A percentile compares a stretch with the other conserved stretches of the same genome.
These are phyloP conservation scores for Daldinia childiae DNA, from an alignment of 495 filamentous ascomycete species.

Conservation along the genomic window DNA sequence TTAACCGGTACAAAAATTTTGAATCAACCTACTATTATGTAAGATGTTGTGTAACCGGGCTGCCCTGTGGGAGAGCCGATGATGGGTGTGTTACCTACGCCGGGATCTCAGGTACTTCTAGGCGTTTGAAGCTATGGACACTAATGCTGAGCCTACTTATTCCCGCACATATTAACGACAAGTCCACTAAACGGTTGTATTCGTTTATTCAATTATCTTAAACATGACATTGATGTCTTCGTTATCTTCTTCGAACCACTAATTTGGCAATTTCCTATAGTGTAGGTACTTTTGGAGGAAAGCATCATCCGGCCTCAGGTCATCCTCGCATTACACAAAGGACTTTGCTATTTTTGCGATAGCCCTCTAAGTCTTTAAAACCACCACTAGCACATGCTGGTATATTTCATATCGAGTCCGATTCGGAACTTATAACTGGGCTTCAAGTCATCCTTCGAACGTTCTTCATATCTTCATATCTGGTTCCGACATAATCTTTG, in stretches of 20 bases:
- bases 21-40: not conserved
- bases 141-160: not conserved
- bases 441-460: not conserved
- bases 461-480: not conserved
- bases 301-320: not conserved
- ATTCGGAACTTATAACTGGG: not conserved
- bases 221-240: not conserved
- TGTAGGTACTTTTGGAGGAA: too few species aligned
- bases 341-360: not conserved
- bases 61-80: not conserved
- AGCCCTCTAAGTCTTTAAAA: too few species aligned
- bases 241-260: not conserved
- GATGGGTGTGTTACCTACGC: not conserved
- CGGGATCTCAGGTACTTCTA: not conserved
- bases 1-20: not conserved
- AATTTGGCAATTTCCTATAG: not conserved
- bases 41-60: not conserved
- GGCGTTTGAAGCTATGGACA: too few species aligned
- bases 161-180: not conserved
- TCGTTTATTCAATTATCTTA: not conserved
- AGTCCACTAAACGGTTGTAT: not conserved
- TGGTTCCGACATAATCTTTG: not conserved
- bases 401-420: not conserved
- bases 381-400: not conserved
- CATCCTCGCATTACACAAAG: not conserved